Evolutionary conservation across 331 rosid genomes (phyloP), one percentile per base, ranked within the genome.

Genomic region (Prunus yedoensis): DNA sequence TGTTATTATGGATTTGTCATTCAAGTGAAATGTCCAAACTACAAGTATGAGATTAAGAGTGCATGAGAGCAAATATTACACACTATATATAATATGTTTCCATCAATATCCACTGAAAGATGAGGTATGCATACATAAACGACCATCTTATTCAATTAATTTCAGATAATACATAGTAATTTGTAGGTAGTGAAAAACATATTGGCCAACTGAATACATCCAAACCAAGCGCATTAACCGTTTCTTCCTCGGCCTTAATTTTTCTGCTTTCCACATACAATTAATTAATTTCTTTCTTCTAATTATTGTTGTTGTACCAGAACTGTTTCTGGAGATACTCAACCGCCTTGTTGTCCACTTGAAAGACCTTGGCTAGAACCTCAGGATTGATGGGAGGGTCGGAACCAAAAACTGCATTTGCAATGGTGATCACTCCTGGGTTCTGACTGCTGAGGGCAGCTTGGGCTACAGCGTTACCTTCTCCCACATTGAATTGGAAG

Each of bases 391-490:
- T 30, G 20, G 67, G 67, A 14, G 45, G 67, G 0, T 61, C 30
- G 1, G 67, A 17, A 8, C 67, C 67, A 3, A 61, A 61, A 9
- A 61, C 45, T 14, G 67, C 21, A 2, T 61, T 61, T 27, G 67
- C 67, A 28, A 62, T 61, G 41, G 66, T 61, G 45, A 61, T 61
- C 11, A 61, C 67, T 61, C 45, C 67, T 30, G 45, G 66, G 45
- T 61, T 61, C 45, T 61, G 66, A 20, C 45, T 61, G 66, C 66
- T 62, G 30, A 62, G 46, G 10, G 13, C 46, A 30, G 46, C 2
- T 6, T 28, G 38, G 45, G 46, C 46, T 0, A 62, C 45, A 16
- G 45, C 67, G 0, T 62, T 30, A 10, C 2, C 5, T 3, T 62
- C 11, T 28, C 46, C 23, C 14, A 62, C 67, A 17, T 62, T 62